Conservation (phyloP, 495 filamentous ascomycete genomes). For the Penicillium robsamsonii region DNA sequence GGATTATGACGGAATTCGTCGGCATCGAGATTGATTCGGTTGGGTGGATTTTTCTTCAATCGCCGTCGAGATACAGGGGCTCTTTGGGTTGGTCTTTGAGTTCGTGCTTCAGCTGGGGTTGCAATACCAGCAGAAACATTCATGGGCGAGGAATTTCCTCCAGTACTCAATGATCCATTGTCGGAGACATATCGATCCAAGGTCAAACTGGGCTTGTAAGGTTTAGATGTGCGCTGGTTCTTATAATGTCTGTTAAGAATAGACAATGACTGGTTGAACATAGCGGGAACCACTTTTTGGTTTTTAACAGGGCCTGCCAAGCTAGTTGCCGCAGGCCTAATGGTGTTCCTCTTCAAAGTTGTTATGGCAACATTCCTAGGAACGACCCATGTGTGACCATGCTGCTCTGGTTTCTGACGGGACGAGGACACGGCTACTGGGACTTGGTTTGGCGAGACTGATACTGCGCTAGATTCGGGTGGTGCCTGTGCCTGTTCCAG, state of each 20-base stretch:
- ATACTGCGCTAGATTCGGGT: slow-evolving; percentile 1
- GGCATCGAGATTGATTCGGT: slow-evolving; percentile 44
- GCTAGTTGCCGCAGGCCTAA: slow-evolving; percentile 43
- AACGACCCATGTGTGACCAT: slow-evolving; percentile 39
- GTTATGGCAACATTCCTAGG: slow-evolving; percentile 35
- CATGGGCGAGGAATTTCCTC: not conserved
- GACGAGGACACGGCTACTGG: not conserved
- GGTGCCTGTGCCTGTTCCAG: slow-evolving; percentile 5
- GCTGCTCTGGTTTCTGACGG: slow-evolving; percentile 17
- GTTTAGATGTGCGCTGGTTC: slow-evolving; percentile 14
- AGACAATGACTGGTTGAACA: slow-evolving; percentile 32
- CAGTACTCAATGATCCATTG: slow-evolving; percentile 11
- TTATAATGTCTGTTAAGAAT: slow-evolving; percentile 29
- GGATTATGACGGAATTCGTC: slow-evolving; percentile 28
- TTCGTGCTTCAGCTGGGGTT: not conserved
- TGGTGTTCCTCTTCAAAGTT: slow-evolving; percentile 33
- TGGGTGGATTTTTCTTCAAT: slow-evolving; percentile 52
- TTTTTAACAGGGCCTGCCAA: slow-evolving; percentile 22
- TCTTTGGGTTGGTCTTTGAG: not conserved
- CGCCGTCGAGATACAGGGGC: slow-evolving; percentile 18
- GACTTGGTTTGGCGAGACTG: slow-evolving; percentile 4
- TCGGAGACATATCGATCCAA: slow-evolving; percentile 41
- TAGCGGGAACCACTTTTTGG: slow-evolving; percentile 15
- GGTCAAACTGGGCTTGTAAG: slow-evolving; percentile 26
- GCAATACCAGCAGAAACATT: not conserved